phyloP scores from a whole-genome alignment of 2,329 filamentous ascomycete species.

The Xylariaceae sp. region DNA sequence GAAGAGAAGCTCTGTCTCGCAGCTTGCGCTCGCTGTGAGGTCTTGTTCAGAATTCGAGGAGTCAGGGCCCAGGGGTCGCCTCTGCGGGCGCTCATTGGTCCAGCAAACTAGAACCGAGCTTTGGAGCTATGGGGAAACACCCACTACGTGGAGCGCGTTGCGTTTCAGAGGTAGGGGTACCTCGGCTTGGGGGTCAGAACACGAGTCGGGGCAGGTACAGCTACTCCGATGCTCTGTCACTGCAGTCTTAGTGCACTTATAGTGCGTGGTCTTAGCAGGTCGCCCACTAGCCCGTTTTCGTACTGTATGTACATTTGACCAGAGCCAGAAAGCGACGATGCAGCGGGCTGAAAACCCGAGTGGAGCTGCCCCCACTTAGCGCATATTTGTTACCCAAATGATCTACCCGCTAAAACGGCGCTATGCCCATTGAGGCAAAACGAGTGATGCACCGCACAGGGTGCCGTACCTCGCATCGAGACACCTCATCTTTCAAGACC shows the following conservation, averaged over 20 bases:
- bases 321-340: not conserved
- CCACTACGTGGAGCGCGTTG: not conserved
- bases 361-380: conserved; percentile 6
- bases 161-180: not conserved
- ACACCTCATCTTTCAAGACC: not conserved
- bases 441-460: not conserved
- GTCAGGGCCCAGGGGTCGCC: not conserved
- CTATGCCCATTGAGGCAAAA: not conserved
- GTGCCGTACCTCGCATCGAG: not conserved
- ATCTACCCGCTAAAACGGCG: not conserved
- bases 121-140: not conserved
- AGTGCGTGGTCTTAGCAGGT: not conserved
- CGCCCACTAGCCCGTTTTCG: no score
- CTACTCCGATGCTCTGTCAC: not conserved
- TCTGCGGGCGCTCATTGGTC: not conserved
- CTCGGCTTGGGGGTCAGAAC: not conserved
- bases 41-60: not conserved
- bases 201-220: not conserved
- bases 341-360: conserved; percentile 17
- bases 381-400: not conserved
- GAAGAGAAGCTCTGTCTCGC: not conserved
- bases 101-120: not conserved
- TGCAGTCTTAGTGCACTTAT: not conserved
- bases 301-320: not conserved
- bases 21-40: not conserved